Evolutionary conservation across 306 rosid species (phyloP).

Genomic region (Casuarina glauca): DNA sequence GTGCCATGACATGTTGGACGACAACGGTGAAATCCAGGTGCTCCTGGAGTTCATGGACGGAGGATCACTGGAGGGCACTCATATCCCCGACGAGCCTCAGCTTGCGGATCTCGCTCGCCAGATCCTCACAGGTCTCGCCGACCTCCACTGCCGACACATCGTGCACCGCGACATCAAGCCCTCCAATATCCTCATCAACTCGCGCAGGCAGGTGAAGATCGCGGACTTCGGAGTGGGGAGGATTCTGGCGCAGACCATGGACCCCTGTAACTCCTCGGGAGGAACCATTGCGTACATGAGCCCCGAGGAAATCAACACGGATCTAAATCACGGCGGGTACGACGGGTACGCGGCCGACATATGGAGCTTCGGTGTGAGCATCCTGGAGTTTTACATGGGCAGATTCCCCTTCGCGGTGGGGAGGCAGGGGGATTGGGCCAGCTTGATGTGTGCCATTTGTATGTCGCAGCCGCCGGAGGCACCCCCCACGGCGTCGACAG

Average conservation of each 20-base stretch:
- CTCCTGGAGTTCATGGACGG: conserved; percentile 88
- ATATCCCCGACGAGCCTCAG: conserved; percentile 52
- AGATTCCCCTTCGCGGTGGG: conserved; percentile 79
- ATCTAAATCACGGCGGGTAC: conserved; percentile 57
- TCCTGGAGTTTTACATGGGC: conserved; percentile 86
- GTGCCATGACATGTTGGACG: conserved; percentile 96
- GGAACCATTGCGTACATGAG: conserved; percentile 97
- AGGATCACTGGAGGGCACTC: conserved; percentile 75
- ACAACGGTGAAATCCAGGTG: conserved; percentile 92
- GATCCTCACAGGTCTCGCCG: conserved; percentile 76
- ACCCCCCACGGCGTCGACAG: conserved; percentile 58
- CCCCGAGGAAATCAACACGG: conserved; percentile 90
- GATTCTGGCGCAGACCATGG: conserved; percentile 88
- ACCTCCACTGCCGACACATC: conserved; percentile 85
- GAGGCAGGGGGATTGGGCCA: conserved; percentile 89
- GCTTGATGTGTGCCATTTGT: conserved; percentile 91
- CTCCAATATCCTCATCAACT: conserved; percentile 75
- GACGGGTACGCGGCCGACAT: conserved; percentile 61
- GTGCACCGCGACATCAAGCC: conserved; percentile 97
- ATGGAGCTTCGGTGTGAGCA: conserved; percentile 62
- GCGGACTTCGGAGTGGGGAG: conserved; percentile 94
- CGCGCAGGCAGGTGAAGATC: conserved; percentile 78
- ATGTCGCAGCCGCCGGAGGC: conserved; percentile 98
- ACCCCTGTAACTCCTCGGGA: conserved; percentile 87
- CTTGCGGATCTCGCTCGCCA: conserved; percentile 82